Percentiles rank a stretch among this genome's conserved stretches.
These are phyloP conservation scores for Xylariales sp. DNA, from an alignment of 2,329 filamentous ascomycete genomes.

Conservation along the genomic window DNA sequence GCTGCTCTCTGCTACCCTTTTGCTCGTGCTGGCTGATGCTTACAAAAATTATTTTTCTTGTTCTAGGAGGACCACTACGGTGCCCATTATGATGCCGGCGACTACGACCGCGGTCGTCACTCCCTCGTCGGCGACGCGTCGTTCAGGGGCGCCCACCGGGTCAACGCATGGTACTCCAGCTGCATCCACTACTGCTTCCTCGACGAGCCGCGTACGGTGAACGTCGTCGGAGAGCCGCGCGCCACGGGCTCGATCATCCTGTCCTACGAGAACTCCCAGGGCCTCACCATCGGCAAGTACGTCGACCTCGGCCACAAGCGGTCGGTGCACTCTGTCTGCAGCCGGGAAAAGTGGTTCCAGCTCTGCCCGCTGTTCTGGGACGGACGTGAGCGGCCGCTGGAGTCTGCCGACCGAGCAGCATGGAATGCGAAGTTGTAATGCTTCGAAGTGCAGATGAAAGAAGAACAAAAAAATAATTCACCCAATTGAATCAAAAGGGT, in stretches of 20 bases:
- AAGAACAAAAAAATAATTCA: too few relatives aligned
- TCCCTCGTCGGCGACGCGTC: background rate
- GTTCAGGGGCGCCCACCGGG: background rate
- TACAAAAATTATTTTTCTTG: background rate
- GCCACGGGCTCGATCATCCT: background rate
- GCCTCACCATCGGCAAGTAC: background rate
- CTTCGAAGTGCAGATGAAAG: too few relatives aligned
- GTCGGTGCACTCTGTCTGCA: background rate
- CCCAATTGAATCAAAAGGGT: too few relatives aligned
- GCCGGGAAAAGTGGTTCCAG: background rate
- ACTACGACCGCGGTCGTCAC: background rate
- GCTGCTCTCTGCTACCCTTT: too few relatives aligned
- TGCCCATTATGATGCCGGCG: background rate
- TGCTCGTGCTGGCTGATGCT: too few relatives aligned
- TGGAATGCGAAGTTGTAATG: background rate
- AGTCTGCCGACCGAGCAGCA: background rate
- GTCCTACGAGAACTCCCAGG: background rate
- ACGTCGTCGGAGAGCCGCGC: background rate
- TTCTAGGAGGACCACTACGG: background rate
- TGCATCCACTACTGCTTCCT: background rate
- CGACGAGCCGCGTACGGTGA: background rate
- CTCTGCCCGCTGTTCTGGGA: background rate
- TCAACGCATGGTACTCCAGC: background rate
- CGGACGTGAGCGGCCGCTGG: background rate
- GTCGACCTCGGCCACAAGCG: background rate